phyloP scores from a whole-genome alignment of 495 filamentous ascomycete species.

The Podospora sp. region DNA sequence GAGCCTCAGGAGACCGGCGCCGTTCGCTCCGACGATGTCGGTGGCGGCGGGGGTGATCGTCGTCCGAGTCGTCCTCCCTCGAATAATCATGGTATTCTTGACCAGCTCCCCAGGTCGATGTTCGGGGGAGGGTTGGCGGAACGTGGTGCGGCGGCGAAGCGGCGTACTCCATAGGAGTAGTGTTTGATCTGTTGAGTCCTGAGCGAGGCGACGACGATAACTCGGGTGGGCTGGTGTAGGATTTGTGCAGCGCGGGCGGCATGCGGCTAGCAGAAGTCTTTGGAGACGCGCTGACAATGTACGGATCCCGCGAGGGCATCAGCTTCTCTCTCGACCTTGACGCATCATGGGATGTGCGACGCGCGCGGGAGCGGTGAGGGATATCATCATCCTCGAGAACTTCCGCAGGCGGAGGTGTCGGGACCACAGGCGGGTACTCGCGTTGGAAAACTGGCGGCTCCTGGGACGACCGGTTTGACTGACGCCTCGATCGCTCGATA shows the following conservation, averaged over 20 bases:
- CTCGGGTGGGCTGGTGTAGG: slow-evolving; percentile 28
- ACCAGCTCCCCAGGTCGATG: slow-evolving; percentile 28
- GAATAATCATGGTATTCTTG: slow-evolving; percentile 20
- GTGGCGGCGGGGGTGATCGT: slow-evolving; percentile 28
- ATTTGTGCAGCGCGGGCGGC: slow-evolving; percentile 37
- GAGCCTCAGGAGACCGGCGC: slow-evolving; percentile 27
- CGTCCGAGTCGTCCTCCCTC: slow-evolving; percentile 34
- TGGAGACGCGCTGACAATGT: slow-evolving; percentile 32
- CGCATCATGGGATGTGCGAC: slow-evolving; percentile 47
- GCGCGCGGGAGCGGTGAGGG: slow-evolving; percentile 34
- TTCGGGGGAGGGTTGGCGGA: slow-evolving; percentile 29
- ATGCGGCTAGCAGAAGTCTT: slow-evolving; percentile 21
- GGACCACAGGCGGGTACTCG: slow-evolving; percentile 29
- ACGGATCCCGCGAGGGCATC: slow-evolving; percentile 35
- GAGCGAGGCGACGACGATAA: slow-evolving; percentile 39
- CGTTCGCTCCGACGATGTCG: slow-evolving; percentile 27
- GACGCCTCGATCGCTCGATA: slow-evolving; percentile 24
- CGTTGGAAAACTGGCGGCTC: not conserved
- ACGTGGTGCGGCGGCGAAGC: not conserved
- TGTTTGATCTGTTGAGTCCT: slow-evolving; percentile 28
- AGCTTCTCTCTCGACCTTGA: slow-evolving; percentile 41
- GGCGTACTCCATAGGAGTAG: slow-evolving; percentile 28
- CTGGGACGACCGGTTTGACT: slow-evolving; percentile 16
- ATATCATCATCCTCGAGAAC: slow-evolving; percentile 29
- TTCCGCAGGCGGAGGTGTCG: slow-evolving; percentile 42